Conservation (phyloP, 2,329 filamentous ascomycete species). For the Fusarium agapanthi region DNA sequence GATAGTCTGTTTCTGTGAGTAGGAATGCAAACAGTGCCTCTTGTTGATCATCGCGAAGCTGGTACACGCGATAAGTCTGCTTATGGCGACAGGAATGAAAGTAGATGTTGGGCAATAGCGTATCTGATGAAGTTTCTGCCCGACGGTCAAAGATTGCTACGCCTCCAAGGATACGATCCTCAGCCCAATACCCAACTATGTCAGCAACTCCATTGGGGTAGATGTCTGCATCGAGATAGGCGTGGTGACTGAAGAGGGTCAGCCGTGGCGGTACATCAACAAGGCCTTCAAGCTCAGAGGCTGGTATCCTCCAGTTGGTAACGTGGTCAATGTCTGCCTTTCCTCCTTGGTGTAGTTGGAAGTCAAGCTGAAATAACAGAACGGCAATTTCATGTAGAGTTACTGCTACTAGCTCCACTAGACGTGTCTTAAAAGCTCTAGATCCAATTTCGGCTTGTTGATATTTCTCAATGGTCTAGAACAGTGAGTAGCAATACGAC, state of each 20-base stretch:
- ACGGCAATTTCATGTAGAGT: neutral
- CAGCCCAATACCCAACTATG: neutral
- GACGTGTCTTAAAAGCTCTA: neutral
- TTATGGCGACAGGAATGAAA: neutral
- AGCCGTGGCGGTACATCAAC: neutral
- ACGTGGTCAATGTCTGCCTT: neutral
- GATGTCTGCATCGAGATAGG: neutral
- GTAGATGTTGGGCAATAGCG: neutral
- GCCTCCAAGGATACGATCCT: neutral
- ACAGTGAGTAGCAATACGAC: neutral
- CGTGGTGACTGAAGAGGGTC: neutral
- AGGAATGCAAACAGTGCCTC: neutral
- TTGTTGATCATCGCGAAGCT: neutral
- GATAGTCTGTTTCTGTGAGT: neutral
- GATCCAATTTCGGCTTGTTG: neutral
- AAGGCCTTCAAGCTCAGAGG: neutral
- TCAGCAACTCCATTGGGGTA: neutral
- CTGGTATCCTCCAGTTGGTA: neutral
- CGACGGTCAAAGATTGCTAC: neutral
- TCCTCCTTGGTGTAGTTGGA: neutral
- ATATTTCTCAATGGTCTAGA: neutral
- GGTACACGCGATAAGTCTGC: neutral
- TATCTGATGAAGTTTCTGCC: neutral
- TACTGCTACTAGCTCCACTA: neutral
- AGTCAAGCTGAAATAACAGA: neutral